phyloP scores from a whole-genome alignment of 805 yeast species.

The Pichia eremophila region DNA sequence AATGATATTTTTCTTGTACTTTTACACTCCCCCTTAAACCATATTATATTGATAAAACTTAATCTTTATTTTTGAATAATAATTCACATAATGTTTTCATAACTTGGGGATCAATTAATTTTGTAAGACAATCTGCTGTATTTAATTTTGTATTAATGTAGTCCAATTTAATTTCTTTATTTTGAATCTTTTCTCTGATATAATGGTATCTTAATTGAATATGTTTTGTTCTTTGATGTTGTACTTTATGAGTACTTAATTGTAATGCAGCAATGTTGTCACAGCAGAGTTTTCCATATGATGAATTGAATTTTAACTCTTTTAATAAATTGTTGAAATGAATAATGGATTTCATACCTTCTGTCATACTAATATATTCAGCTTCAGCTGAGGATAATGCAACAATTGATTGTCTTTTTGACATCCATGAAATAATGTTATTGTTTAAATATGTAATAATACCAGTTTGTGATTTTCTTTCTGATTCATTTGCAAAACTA shows the following conservation, averaged over 20 bases:
- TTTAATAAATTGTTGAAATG: conserved; percentile 1
- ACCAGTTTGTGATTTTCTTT: conserved; percentile 4
- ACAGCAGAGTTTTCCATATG: background rate
- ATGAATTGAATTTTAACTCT: background rate
- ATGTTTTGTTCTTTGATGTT: conserved; percentile 8
- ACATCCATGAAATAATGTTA: conserved; percentile 2
- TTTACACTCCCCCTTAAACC: no score
- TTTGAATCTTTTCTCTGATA: conserved; percentile 2
- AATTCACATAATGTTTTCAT: background rate
- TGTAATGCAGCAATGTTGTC: conserved; percentile 1
- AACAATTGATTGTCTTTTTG: background rate
- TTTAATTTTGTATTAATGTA: conserved; percentile 1
- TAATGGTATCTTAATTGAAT: conserved; percentile 6
- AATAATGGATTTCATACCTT: background rate
- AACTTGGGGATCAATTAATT: background rate
- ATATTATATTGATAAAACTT: no score
- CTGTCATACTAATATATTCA: background rate
- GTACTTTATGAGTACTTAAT: conserved; percentile 3
- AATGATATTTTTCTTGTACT: no score
- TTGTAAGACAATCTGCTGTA: conserved; percentile 5
- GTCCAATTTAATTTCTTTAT: background rate
- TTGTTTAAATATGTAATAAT: conserved; percentile 1
- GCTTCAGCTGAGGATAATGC: conserved; percentile 5
- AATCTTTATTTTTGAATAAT: no score
- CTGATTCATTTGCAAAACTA: background rate